Evolutionary conservation across 1,139 yeast genomes (phyloP), one percentile per base, ranked within the genome.

Genomic region (Hanseniaspora gamundiae): DNA sequence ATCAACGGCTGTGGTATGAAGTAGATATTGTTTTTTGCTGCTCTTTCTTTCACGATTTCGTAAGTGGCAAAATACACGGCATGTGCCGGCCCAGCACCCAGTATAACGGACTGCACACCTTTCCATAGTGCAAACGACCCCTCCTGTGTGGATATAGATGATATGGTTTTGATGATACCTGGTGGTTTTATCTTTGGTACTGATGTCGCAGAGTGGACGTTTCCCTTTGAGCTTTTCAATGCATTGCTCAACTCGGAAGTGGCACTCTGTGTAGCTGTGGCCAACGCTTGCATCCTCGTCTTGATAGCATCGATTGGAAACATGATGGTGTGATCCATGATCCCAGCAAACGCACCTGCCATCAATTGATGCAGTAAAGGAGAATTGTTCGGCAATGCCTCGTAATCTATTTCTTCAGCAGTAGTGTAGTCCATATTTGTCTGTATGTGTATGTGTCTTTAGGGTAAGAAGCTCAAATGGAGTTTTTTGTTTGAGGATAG

Each of bases 61-160:
- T 88, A 93, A 7, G 94, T 95, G n/a, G 91, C 82, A 64, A 88
- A 91, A 65, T 93, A 93, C 14, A 93, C 84, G 1, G 98, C 98
- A 66, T 91, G 99, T 9, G 98, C 97, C 2, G 99, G 99, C 4
- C 98, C 99, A n/a, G 99, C 97, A 38, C 99, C 99, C 50, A 91
- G 61, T 10, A 88, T 78, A 51, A 93, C 95, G 1, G 95, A 84
- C 14, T 91, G 80, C 29, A 91, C 87, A 48, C 99, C 99, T 58
- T 94, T 72, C 95, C 97, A 91, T 39, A 88, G 73, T 1, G 95
- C 84, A 47, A 76, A 62, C 2, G 93, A 84, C 1, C 98, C 98
- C 62, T 91, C 98, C n/a, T 83, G 71, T 14, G 95, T 76, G 17
- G 87, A 73, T 47, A 91, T 87, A 54, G 74, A 73, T 20, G 86